Percentiles rank a stretch among this genome's conserved stretches.
These are phyloP conservation scores for Seiridium unicorne DNA, from an alignment of 2,329 filamentous ascomycete species.

Conservation along the genomic window DNA sequence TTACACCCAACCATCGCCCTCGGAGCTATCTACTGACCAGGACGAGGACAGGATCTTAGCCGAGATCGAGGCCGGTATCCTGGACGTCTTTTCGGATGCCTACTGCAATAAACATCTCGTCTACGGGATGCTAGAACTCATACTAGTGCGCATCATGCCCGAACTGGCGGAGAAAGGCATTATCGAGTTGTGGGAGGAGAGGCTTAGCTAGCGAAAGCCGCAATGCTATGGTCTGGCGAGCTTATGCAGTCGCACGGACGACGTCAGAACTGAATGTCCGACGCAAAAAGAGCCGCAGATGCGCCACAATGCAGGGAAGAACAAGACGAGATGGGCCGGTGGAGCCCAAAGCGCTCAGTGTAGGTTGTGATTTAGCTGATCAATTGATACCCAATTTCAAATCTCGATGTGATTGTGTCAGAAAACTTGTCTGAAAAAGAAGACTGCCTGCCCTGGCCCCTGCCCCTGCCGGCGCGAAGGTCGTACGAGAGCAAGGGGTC, in stretches of 20 bases:
- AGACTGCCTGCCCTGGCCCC: too few species aligned
- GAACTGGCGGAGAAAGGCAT: constrained; percentile 75
- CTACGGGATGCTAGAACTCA: constrained; percentile 76
- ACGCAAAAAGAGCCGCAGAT: background rate
- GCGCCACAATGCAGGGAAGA: too few species aligned
- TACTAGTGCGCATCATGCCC: constrained; percentile 80
- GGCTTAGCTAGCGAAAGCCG: constrained; percentile 41
- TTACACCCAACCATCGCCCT: background rate
- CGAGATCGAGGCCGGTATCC: constrained; percentile 61
- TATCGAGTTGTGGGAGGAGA: constrained; percentile 70
- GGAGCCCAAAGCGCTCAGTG: too few species aligned
- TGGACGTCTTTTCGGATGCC: constrained; percentile 74
- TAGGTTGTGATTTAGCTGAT: too few species aligned
- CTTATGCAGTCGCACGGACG: background rate
- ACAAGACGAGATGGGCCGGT: too few species aligned
- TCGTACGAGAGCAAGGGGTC: too few species aligned
- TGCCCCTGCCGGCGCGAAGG: too few species aligned
- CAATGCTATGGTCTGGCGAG: background rate
- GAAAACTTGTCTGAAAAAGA: too few species aligned
- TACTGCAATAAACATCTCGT: constrained; percentile 94
- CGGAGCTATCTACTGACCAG: constrained; percentile 17
- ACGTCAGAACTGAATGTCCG: background rate
- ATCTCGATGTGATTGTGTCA: too few species aligned
- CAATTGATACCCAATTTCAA: too few species aligned
- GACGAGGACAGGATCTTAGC: constrained; percentile 49